Conservation (phyloP, 164 flowering plant species). For the Piper betle region DNA sequence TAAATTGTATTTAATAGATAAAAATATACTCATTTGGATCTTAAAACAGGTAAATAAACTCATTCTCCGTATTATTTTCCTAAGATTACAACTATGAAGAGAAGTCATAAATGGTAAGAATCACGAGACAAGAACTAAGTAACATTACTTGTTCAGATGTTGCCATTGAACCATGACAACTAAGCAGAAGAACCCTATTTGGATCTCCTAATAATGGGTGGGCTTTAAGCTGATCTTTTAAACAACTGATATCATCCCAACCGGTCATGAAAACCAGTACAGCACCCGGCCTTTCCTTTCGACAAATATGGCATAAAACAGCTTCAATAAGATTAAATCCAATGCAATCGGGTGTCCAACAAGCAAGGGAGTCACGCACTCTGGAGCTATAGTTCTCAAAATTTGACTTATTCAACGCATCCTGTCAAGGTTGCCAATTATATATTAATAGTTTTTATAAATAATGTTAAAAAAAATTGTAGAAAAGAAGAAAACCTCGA, state of each 20-base stretch:
- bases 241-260: slow-evolving; percentile 96
- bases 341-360: slow-evolving; percentile 87
- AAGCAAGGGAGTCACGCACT: slow-evolving; percentile 79
- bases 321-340: slow-evolving; percentile 99
- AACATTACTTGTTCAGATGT: slow-evolving; percentile 81
- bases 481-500: slow-evolving; percentile 48
- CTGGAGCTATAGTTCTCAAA: slow-evolving; percentile 77
- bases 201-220: slow-evolving; percentile 98
- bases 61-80: background rate
- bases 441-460: too few species aligned
- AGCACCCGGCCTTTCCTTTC: slow-evolving; percentile 92
- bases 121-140: background rate
- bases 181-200: slow-evolving; percentile 77
- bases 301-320: slow-evolving; percentile 88
- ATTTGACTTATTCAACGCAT: slow-evolving; percentile 65
- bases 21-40: too few species aligned
- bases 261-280: slow-evolving; percentile 98
- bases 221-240: slow-evolving; percentile 87
- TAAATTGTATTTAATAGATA: too few species aligned
- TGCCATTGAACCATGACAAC: slow-evolving; percentile 99
- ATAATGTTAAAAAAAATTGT: too few species aligned
- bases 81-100: background rate
- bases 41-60: background rate
- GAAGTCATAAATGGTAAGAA: background rate
- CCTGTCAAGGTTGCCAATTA: slow-evolving; percentile 32